These are phyloP conservation scores for Tolypocladium capitatum DNA, from an alignment of 2,329 filamentous ascomycete genomes.

Conservation along the genomic window DNA sequence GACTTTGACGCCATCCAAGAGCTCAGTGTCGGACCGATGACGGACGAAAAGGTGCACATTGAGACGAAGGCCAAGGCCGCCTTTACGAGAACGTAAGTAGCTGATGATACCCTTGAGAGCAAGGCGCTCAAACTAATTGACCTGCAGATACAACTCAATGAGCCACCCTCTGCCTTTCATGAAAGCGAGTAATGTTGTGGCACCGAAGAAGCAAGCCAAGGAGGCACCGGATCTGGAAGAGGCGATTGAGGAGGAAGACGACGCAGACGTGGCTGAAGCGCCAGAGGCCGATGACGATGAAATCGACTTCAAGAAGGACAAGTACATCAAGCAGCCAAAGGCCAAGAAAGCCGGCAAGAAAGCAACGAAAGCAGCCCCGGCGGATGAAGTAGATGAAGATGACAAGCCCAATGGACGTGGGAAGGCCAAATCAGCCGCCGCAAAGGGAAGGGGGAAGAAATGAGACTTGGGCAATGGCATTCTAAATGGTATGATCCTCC, in stretches of 20 bases:
- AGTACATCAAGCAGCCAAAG: slow-evolving; percentile 90
- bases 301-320: slow-evolving; percentile 81
- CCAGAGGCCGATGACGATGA: slow-evolving; percentile 58
- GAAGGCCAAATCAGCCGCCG: slow-evolving; percentile 19
- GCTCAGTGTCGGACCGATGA: slow-evolving; percentile 75
- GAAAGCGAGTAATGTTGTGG: slow-evolving; percentile 69
- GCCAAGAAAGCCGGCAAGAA: slow-evolving; percentile 40
- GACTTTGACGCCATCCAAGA: slow-evolving; percentile 91
- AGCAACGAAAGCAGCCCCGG: slow-evolving; percentile 32
- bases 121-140: neutral
- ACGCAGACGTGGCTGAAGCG: slow-evolving; percentile 45
- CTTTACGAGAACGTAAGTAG: slow-evolving; percentile 73
- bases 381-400: slow-evolving; percentile 30
- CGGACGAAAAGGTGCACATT: slow-evolving; percentile 61
- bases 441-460: slow-evolving; percentile 30
- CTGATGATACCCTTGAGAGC: slow-evolving; percentile 1
- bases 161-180: slow-evolving; percentile 90
- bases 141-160: slow-evolving; percentile 65
- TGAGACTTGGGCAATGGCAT: slow-evolving; percentile 3
- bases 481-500: neutral
- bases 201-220: slow-evolving; percentile 55
- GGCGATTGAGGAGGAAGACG: slow-evolving; percentile 84
- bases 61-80: slow-evolving; percentile 75
- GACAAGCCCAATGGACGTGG: slow-evolving; percentile 36
- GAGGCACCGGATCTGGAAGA: slow-evolving; percentile 91